A percentile compares a stretch with the other conserved stretches of the same genome.
Evolutionary conservation across 257 asterid species (phyloP).

Genomic region (Nicotiana knightiana): DNA sequence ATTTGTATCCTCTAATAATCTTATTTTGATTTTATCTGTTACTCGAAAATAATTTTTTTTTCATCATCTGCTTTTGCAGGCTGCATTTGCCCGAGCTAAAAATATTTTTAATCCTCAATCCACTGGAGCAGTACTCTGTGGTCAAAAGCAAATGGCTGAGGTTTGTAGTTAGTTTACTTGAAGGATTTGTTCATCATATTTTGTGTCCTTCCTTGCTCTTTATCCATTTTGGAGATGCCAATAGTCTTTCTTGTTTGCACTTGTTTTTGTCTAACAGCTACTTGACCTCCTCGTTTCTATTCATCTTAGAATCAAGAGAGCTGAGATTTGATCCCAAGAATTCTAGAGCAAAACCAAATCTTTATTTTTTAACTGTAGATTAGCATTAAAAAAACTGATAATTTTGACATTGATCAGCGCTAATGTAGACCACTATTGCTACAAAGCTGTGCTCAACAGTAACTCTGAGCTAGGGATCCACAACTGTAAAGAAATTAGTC

Average conservation of each 20-base stretch:
- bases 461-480: not conserved
- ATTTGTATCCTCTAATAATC: not conserved
- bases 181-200: not conserved
- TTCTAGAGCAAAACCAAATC: not conserved
- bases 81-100: constrained; percentile 74
- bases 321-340: not conserved
- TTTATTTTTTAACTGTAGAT: not conserved
- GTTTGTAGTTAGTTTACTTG: constrained; percentile 29
- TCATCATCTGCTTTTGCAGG: constrained; percentile 39
- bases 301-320: not conserved
- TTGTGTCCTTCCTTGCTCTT: not conserved
- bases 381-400: not conserved
- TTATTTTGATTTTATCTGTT: not conserved
- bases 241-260: not conserved
- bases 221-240: not conserved
- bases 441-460: not conserved
- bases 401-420: not conserved
- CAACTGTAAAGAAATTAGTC: not conserved
- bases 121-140: constrained; percentile 87
- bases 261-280: not conserved
- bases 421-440: not conserved
- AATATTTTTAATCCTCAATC: constrained; percentile 52
- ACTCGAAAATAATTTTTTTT: not conserved
- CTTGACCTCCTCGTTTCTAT: not conserved
- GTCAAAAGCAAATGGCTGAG: constrained; percentile 89